Evolutionary conservation across 345 rosid species (phyloP).

Genomic region (Melaleuca alternifolia): DNA sequence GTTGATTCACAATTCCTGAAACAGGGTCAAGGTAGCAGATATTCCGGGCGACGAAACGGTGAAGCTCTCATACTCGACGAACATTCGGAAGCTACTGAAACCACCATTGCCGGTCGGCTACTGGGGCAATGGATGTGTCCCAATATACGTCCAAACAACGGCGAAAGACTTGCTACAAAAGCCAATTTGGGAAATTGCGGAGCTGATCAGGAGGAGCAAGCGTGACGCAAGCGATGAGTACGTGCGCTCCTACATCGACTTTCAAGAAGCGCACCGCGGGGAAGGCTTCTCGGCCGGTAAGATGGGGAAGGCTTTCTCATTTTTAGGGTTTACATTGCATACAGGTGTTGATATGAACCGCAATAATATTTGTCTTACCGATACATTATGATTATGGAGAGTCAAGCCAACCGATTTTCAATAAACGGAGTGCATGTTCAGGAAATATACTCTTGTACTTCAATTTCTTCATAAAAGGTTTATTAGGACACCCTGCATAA

Average conservation of each 20-base stretch:
- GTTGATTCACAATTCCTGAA: not conserved
- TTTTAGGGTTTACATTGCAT: not conserved
- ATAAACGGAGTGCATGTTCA: not conserved
- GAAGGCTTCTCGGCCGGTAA: slow-evolving; percentile 33
- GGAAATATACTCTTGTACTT: not conserved
- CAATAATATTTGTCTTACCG: too few relatives aligned
- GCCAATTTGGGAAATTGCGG: slow-evolving; percentile 72
- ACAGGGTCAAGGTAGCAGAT: slow-evolving; percentile 16
- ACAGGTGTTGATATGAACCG: too few relatives aligned
- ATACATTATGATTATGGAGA: not conserved
- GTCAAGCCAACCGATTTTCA: not conserved
- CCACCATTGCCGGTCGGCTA: slow-evolving; percentile 69
- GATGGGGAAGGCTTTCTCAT: not conserved
- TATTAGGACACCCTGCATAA: not conserved
- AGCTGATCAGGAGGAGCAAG: slow-evolving; percentile 70
- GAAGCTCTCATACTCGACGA: slow-evolving; percentile 57
- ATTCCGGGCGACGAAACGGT: slow-evolving; percentile 32
- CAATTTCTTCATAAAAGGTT: not conserved
- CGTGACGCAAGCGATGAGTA: slow-evolving; percentile 44
- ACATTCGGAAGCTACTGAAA: slow-evolving; percentile 44
- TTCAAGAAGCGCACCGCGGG: slow-evolving; percentile 36
- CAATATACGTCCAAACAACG: slow-evolving; percentile 46
- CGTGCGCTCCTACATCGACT: slow-evolving; percentile 68
- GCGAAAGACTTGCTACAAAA: slow-evolving; percentile 45
- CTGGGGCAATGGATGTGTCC: slow-evolving; percentile 84